These are phyloP conservation scores for Pythium brachiatum DNA, from an alignment of 352 stramenopile species.

Conservation along the genomic window DNA sequence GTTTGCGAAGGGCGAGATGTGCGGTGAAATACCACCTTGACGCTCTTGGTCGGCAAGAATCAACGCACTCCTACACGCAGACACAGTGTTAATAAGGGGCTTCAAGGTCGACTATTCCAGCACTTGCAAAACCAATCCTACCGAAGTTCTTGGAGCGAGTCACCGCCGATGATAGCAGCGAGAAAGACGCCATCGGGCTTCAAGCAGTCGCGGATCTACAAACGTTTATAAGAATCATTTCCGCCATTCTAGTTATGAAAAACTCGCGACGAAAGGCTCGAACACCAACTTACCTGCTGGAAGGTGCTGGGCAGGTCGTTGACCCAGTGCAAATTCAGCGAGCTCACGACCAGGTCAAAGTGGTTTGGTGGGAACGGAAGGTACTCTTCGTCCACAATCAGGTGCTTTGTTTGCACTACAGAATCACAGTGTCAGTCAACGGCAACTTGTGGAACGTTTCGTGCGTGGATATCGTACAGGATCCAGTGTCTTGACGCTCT, in stretches of 20 bases:
- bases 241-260: too few relatives aligned
- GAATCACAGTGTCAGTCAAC: conserved; percentile 8
- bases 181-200: conserved; percentile 98
- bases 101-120: neutral
- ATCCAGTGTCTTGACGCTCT: conserved; percentile 22
- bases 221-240: too few relatives aligned
- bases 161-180: conserved; percentile 93
- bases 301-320: conserved; percentile 94
- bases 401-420: conserved; percentile 65
- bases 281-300: conserved; percentile 36
- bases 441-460: neutral
- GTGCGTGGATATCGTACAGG: conserved; percentile 6
- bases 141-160: conserved; percentile 94
- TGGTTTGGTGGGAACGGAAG: conserved; percentile 93
- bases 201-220: conserved; percentile 80
- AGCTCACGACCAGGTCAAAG: conserved; percentile 97
- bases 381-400: conserved; percentile 91
- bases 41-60: conserved; percentile 95
- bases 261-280: neutral
- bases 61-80: conserved; percentile 74
- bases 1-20: conserved; percentile 96
- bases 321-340: conserved; percentile 94
- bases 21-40: conserved; percentile 92
- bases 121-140: conserved; percentile 41
- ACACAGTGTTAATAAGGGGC: neutral